These are phyloP conservation scores for Pyrus betulifolia DNA, from an alignment of 306 rosid genomes.

Conservation along the genomic window DNA sequence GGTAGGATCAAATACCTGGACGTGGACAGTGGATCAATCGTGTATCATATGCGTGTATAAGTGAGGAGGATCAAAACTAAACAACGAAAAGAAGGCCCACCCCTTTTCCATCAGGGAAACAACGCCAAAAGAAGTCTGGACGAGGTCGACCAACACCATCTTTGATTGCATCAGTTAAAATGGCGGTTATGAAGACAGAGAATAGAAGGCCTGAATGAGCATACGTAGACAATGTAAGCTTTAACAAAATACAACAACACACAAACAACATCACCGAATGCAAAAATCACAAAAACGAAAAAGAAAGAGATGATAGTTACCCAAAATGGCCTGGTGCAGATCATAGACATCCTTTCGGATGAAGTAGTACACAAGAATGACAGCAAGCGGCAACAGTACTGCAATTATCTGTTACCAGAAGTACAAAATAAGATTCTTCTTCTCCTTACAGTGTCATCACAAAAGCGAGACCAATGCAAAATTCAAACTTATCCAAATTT, in stretches of 20 bases:
- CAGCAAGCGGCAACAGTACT: conserved; percentile 48
- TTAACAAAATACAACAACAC: conserved; percentile 1
- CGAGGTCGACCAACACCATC: conserved; percentile 94
- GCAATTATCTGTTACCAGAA: conserved; percentile 55
- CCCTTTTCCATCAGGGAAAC: conserved; percentile 87
- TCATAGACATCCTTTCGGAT: conserved; percentile 76
- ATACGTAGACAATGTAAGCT: conserved; percentile 2
- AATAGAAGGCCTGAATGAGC: conserved; percentile 67
- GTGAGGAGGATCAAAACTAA: conserved; percentile 7
- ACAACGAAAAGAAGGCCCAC: conserved; percentile 29
- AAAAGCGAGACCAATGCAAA: background rate
- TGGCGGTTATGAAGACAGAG: conserved; percentile 72
- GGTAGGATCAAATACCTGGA: conserved; percentile 56
- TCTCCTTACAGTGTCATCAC: background rate
- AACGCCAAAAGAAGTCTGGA: conserved; percentile 97
- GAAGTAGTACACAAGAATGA: conserved; percentile 55
- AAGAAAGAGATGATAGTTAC: conserved; percentile 25
- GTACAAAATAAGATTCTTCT: background rate
- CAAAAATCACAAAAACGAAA: conserved; percentile 1
- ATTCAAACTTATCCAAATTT: background rate
- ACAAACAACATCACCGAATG: background rate
- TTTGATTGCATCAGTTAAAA: conserved; percentile 83
- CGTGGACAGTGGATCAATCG: background rate
- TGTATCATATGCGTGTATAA: conserved; percentile 9
- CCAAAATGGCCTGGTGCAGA: conserved; percentile 80